Conservation (phyloP, 2,329 filamentous ascomycete genomes). For the Colletotrichum zoysiae region DNA sequence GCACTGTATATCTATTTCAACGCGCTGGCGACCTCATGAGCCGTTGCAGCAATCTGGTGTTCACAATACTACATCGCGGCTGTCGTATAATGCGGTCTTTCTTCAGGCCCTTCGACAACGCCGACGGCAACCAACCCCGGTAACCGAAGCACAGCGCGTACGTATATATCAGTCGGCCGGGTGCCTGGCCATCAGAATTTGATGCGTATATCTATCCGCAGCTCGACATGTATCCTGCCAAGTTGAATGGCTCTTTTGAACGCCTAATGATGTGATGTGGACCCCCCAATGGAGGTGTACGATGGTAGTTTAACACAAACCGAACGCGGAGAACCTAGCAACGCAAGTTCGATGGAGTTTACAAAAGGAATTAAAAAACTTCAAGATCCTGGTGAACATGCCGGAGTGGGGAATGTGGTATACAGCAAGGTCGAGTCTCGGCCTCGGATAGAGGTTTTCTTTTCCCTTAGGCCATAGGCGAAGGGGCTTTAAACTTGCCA, state of each 20-base stretch:
- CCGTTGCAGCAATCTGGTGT: not conserved
- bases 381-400: not conserved
- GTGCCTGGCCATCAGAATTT: not conserved
- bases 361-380: slow-evolving; percentile 10
- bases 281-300: slow-evolving; percentile 1
- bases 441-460: not conserved
- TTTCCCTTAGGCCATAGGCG: slow-evolving; percentile 33
- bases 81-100: not conserved
- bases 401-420: slow-evolving; percentile 19
- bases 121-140: not conserved
- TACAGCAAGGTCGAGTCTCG: not conserved
- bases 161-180: not conserved
- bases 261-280: slow-evolving; percentile 22
- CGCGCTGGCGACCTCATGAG: not conserved
- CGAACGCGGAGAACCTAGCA: not conserved
- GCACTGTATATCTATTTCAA: not conserved
- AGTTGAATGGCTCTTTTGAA: slow-evolving; percentile 21
- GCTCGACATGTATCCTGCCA: slow-evolving; percentile 1
- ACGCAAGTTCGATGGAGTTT: not conserved
- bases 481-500: slow-evolving; percentile 57
- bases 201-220: not conserved
- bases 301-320: not conserved
- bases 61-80: not conserved
- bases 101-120: not conserved
- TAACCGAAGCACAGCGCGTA: not conserved